These are phyloP conservation scores for Globisporangium ultimum DNA, from an alignment of 352 stramenopile species.

Conservation along the genomic window DNA sequence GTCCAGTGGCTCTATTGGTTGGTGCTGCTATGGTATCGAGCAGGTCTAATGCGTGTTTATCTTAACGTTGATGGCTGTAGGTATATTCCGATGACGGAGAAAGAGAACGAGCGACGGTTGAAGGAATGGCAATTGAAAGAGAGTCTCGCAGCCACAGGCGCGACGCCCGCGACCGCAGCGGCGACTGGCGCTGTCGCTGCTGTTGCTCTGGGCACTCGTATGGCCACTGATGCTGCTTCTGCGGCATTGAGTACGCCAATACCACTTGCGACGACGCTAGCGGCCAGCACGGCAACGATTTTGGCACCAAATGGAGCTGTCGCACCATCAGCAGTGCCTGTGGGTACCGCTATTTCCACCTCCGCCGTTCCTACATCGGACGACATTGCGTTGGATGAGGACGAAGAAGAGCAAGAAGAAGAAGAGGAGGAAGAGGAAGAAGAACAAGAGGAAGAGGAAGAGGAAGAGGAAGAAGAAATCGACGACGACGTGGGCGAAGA, in stretches of 20 bases:
- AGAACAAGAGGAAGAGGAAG: conserved; percentile 11
- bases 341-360: not conserved
- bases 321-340: not conserved
- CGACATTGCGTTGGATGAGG: conserved; percentile 36
- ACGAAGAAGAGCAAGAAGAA: conserved; percentile 46
- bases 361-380: conserved; percentile 13
- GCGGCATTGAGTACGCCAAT: not conserved
- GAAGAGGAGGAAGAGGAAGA: conserved; percentile 54
- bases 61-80: conserved; percentile 15
- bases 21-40: not conserved
- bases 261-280: not conserved
- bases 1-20: not conserved
- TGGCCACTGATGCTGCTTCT: not conserved
- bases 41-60: not conserved
- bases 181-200: not conserved
- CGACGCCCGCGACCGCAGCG: conserved; percentile 14
- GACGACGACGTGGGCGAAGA: conserved; percentile 33
- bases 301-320: not conserved
- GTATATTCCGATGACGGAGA: conserved; percentile 74
- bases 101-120: conserved; percentile 71
- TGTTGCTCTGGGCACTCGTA: not conserved
- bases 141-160: conserved; percentile 22
- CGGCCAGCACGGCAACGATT: not conserved
- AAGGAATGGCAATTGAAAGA: conserved; percentile 80
- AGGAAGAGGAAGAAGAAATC: conserved; percentile 29